These are phyloP conservation scores for Alternaria triticina DNA, from an alignment of 2,329 filamentous ascomycete genomes.

Conservation along the genomic window DNA sequence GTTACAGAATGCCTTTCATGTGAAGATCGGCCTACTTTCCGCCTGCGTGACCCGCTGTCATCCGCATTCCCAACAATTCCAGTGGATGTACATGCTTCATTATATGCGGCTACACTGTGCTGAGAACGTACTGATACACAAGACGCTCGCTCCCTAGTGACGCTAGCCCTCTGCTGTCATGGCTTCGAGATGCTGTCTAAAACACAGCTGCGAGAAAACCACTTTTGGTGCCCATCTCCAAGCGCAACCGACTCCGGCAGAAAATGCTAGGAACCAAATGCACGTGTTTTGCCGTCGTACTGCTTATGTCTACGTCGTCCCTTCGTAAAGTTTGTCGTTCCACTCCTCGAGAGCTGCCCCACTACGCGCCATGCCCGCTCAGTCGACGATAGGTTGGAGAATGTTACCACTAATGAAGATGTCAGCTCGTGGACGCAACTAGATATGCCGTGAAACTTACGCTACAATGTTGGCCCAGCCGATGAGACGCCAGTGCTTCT, in stretches of 20 bases:
- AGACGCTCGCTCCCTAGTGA: conserved; percentile 17
- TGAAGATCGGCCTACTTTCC: conserved; percentile 34
- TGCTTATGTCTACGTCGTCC: conserved; percentile 19
- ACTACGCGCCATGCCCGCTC: conserved; percentile 11
- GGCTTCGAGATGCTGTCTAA: conserved; percentile 21
- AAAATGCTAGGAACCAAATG: conserved; percentile 42
- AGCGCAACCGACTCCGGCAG: conserved; percentile 36
- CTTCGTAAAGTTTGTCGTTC: conserved; percentile 20
- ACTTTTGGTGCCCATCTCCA: conserved; percentile 35
- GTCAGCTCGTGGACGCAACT: conserved; percentile 22
- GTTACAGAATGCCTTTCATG: conserved; percentile 29
- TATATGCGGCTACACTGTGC: conserved; percentile 29
- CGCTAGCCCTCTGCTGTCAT: conserved; percentile 18
- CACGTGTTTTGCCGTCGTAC: conserved; percentile 27
- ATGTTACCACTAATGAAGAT: conserved; percentile 43
- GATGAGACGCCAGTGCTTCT: conserved; percentile 86
- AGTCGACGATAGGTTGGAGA: conserved; percentile 45
- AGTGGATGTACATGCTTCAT: conserved; percentile 28
- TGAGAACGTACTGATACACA: conserved; percentile 23
- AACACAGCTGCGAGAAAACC: conserved; percentile 21
- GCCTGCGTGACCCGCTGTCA: conserved; percentile 19
- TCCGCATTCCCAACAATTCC: conserved; percentile 20
- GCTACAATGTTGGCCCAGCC: conserved; percentile 53
- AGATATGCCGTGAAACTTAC: conserved; percentile 37
- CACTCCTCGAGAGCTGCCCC: conserved; percentile 7